Percentiles rank a stretch among this genome's conserved stretches.
phyloP scores from a whole-genome alignment of 2,329 filamentous ascomycete genomes.

The Aspergillus jensenii region DNA sequence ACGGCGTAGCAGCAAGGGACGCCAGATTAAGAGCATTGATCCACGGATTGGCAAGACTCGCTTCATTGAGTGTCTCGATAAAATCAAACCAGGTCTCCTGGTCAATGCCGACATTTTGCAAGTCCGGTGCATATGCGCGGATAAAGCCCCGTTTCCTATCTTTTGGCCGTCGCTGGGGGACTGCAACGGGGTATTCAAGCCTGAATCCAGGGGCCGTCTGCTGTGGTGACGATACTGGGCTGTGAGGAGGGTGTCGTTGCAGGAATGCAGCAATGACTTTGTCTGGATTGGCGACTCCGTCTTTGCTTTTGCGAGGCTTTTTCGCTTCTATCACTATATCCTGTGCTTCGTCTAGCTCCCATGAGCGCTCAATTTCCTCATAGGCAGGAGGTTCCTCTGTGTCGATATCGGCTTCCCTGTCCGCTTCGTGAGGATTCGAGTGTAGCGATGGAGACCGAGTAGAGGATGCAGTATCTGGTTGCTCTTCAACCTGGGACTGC shows the following conservation, averaged over 20 bases:
- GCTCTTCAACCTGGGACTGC: not conserved
- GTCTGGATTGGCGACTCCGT: not conserved
- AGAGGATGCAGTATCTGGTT: not conserved
- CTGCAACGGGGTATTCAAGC: conserved; percentile 37
- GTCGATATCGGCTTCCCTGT: not conserved
- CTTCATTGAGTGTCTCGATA: conserved; percentile 37
- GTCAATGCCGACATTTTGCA: conserved; percentile 35
- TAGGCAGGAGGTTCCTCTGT: not conserved
- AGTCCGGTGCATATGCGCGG: conserved; percentile 39
- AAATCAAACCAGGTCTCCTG: conserved; percentile 40
- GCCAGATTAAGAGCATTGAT: conserved; percentile 46
- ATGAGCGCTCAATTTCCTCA: conserved; percentile 19
- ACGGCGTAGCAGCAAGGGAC: conserved; percentile 38
- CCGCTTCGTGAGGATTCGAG: not conserved
- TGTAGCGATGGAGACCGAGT: not conserved
- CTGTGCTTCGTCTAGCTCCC: conserved; percentile 27
- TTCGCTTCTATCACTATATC: not conserved
- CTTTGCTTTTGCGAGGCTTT: not conserved
- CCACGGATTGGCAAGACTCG: conserved; percentile 39
- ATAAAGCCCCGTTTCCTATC: conserved; percentile 40
- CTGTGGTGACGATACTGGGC: not conserved
- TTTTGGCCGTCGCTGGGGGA: conserved; percentile 41
- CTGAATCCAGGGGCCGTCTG: not conserved
- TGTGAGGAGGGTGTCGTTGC: conserved; percentile 9
- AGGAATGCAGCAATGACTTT: conserved; percentile 18